Evolutionary conservation across 202 grass and related monocot species (phyloP).

Genomic region (Setaria italica): DNA sequence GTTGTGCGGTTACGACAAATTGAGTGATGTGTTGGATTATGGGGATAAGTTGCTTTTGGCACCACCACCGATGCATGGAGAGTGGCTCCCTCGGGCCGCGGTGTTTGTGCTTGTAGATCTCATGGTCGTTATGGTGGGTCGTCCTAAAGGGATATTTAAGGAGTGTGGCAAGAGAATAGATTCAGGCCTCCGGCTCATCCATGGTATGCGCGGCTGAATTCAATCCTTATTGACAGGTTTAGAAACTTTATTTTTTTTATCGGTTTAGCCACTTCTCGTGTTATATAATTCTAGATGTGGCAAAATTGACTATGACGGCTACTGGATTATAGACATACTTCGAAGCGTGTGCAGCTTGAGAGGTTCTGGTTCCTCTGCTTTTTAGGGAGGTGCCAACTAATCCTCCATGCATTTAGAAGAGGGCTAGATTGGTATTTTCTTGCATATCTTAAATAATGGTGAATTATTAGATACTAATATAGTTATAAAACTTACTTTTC

Average conservation of each 20-base stretch:
- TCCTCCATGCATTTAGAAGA: not conserved
- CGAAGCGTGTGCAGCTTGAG: slow-evolving; percentile 4
- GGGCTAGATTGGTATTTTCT: not conserved
- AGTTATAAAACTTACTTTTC: not conserved
- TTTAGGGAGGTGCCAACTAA: not conserved
- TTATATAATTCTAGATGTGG: slow-evolving; percentile 13
- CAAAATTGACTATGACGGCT: slow-evolving; percentile 12
- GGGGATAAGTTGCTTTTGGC: slow-evolving; percentile 89
- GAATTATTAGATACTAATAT: slow-evolving; percentile 2
- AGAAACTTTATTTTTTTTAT: not conserved
- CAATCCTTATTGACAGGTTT: not conserved
- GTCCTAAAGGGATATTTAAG: slow-evolving; percentile 91
- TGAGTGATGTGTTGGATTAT: slow-evolving; percentile 68
- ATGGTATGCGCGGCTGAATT: slow-evolving; percentile 61
- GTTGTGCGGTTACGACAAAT: slow-evolving; percentile 64
- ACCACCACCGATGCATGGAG: slow-evolving; percentile 87
- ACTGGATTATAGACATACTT: slow-evolving; percentile 23
- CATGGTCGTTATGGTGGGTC: slow-evolving; percentile 91
- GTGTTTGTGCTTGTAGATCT: slow-evolving; percentile 92
- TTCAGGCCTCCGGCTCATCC: slow-evolving; percentile 76
- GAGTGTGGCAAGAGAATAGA: slow-evolving; percentile 92
- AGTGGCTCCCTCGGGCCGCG: slow-evolving; percentile 87
- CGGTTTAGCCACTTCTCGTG: not conserved
- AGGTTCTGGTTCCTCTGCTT: not conserved
- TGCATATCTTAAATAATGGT: not conserved